phyloP scores from a whole-genome alignment of 257 asterid genomes.

The Dorcoceras hygrometricum region DNA sequence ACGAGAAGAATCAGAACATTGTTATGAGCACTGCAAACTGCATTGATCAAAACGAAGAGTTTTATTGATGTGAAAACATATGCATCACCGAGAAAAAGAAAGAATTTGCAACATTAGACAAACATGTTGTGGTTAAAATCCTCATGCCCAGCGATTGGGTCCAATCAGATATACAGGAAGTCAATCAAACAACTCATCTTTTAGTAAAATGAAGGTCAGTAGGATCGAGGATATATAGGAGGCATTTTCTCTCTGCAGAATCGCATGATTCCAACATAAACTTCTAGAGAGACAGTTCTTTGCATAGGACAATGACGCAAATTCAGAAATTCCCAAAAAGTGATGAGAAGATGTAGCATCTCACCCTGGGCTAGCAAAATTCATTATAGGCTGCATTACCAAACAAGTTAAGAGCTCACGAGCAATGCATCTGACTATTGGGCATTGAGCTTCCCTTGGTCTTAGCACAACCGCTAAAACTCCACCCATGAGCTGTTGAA shows the following conservation, averaged over 20 bases:
- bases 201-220: constrained; percentile 1
- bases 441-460: constrained; percentile 93
- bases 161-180: neutral
- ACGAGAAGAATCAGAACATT: no score
- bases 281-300: constrained; percentile 15
- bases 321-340: neutral
- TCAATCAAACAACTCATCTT: neutral
- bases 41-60: no score
- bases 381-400: constrained; percentile 91
- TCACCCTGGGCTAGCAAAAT: constrained; percentile 88
- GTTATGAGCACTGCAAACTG: no score
- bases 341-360: constrained; percentile 34
- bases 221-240: constrained; percentile 10
- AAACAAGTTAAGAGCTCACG: constrained; percentile 90
- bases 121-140: no score
- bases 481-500: constrained; percentile 94
- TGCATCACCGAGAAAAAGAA: no score
- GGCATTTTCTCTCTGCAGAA: constrained; percentile 11
- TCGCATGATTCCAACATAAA: constrained; percentile 13
- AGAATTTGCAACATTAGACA: no score
- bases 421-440: constrained; percentile 88
- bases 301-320: constrained; percentile 3
- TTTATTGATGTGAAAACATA: no score
- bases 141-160: no score
- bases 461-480: constrained; percentile 83